Base-by-base conservation (phyloP, 2,329 filamentous ascomycete genomes). In the Colletotrichum sp. region DNA sequence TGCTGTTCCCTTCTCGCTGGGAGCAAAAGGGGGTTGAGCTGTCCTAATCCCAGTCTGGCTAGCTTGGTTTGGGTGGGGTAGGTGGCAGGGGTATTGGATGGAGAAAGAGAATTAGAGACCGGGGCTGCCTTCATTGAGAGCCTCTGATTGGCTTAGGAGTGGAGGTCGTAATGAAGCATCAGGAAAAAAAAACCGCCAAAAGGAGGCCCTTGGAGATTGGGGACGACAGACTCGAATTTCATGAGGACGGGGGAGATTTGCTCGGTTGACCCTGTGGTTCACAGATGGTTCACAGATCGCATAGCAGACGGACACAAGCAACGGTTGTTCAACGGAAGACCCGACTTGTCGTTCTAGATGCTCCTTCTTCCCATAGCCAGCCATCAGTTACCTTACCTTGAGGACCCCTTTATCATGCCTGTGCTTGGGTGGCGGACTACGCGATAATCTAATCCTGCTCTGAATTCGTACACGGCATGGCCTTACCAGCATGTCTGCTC, bases 191-290 rank as follows among this genome's bases (percentile, higher is more conserved):
- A 75, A 64, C 59, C 65, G 28, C 63, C 65, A 74, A 76, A 76
- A 75, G 70, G 70, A 76, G 74, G 59, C 72, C 59, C 70, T 59
- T 76, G 64, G 74, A 76, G 74, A 76, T 74, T 76, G 70, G 65
- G 18, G 69, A 67, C 48, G 68, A 71, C 72, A 59, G 55, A 63
- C 21, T 26, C 59, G 72, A 24, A 63, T 64, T 74, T 71, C 68
- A 12, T 57, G 28, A 66, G 57, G 61, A 71, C 43, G 14, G 26
- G 48, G 48, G 28, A 72, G 55, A 72, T 67, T 57, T 59, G 72
- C 21, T 34, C 57, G 34, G 43, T 52, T 52, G n/a, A 21, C 43
- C 43, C 43, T 21, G 43, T 48, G 43, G 43, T 48, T 52, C n/a
- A 21, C 43, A 21, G 43, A 52, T 52, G 43, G 43, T 52, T 52